A percentile compares a stretch with the other conserved stretches of the same genome.
Evolutionary conservation across 768 basidiomycete species (phyloP).

Genomic region (Porphyrellus cyaneotinctus): DNA sequence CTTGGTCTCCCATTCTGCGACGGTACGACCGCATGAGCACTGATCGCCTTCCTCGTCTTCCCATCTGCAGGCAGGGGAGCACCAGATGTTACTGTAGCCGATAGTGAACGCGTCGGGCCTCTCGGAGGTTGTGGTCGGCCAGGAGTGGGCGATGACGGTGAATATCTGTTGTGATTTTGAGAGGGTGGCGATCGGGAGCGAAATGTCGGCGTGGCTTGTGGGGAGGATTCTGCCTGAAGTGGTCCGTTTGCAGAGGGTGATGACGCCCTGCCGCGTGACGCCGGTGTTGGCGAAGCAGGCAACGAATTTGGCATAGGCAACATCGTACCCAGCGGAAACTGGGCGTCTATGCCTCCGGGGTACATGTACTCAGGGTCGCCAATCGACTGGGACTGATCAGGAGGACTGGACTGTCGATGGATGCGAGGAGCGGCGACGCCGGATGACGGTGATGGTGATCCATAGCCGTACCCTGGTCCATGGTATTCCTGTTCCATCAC

Average conservation of each 20-base stretch:
- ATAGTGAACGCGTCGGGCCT: conserved; percentile 62
- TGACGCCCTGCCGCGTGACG: conserved; percentile 21
- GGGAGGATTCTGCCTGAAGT: conserved; percentile 16
- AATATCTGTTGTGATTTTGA: conserved; percentile 36
- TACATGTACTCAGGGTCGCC: conserved; percentile 30
- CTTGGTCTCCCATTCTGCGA: conserved; percentile 37
- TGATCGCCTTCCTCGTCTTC: conserved; percentile 58
- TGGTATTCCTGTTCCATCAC: conserved; percentile 89
- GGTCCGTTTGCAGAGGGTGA: conserved; percentile 31
- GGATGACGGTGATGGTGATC: conserved; percentile 24
- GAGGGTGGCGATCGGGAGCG: conserved; percentile 57
- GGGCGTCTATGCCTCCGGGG: conserved; percentile 31
- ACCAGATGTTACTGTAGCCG: conserved; percentile 54
- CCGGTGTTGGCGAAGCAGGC: conserved; percentile 20
- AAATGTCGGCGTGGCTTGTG: conserved; percentile 30
- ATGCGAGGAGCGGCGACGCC: conserved; percentile 18
- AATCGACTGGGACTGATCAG: conserved; percentile 27
- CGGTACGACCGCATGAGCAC: conserved; percentile 54
- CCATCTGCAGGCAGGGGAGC: conserved; percentile 40
- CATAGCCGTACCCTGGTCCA: conserved; percentile 31
- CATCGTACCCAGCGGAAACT: conserved; percentile 62
- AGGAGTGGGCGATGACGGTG: conserved; percentile 26
- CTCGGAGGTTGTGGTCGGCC: conserved; percentile 31
- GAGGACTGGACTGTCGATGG: conserved; percentile 26
- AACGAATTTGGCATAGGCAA: conserved; percentile 29